phyloP scores from a whole-genome alignment of 2,329 filamentous ascomycete species.

The Cryphonectria japonica region DNA sequence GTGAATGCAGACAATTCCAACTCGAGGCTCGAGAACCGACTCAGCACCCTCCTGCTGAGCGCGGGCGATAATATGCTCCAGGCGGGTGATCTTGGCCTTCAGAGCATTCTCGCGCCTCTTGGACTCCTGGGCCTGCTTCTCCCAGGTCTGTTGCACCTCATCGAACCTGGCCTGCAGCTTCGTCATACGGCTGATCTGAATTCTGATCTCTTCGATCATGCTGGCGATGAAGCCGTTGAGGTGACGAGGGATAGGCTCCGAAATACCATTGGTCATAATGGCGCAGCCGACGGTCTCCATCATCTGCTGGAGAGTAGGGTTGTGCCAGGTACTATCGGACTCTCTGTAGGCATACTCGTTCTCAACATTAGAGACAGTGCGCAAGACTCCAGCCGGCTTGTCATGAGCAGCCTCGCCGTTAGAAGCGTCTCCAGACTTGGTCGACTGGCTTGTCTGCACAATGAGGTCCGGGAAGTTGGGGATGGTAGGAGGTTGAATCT shows the following conservation, averaged over 20 bases:
- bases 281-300: slow-evolving; percentile 26
- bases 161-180: slow-evolving; percentile 5
- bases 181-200: slow-evolving; percentile 8
- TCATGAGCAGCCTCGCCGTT: slow-evolving; percentile 10
- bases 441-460: slow-evolving; percentile 19
- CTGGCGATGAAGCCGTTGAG: slow-evolving; percentile 26
- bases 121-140: slow-evolving; percentile 27
- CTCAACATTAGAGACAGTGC: background rate
- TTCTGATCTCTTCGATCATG: slow-evolving; percentile 27
- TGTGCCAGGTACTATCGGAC: slow-evolving; percentile 24
- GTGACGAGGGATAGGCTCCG: slow-evolving; percentile 28
- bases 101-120: slow-evolving; percentile 20
- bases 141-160: slow-evolving; percentile 6
- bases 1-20: slow-evolving; percentile 23
- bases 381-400: background rate
- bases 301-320: slow-evolving; percentile 29
- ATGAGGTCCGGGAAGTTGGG: slow-evolving; percentile 14
- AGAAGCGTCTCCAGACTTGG: slow-evolving; percentile 2
- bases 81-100: slow-evolving; percentile 28
- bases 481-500: slow-evolving; percentile 8
- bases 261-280: slow-evolving; percentile 27
- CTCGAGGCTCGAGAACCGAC: slow-evolving; percentile 24
- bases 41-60: slow-evolving; percentile 22
- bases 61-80: slow-evolving; percentile 28
- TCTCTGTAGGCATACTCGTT: slow-evolving; percentile 9